Percentiles rank a stretch among this genome's conserved stretches.
Evolutionary conservation across 176 grass and related monocot species (phyloP).

Genomic region (Leersia perrieri): DNA sequence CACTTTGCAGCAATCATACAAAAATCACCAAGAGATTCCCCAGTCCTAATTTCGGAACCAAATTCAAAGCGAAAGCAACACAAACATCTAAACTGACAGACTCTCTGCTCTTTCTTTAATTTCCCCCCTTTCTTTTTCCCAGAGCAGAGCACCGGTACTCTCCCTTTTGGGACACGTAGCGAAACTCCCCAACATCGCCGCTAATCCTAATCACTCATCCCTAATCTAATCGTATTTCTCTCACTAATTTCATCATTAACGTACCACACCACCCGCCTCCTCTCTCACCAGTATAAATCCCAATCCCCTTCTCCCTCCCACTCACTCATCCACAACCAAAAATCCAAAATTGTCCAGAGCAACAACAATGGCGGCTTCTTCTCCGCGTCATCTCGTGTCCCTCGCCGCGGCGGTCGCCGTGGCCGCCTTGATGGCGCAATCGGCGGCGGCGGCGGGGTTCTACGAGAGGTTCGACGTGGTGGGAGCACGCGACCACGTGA

Average conservation of each 20-base stretch:
- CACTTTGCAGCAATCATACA: background rate
- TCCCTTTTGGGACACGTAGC: background rate
- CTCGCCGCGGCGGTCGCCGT: background rate
- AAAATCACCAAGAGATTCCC: background rate
- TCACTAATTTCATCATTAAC: too few relatives aligned
- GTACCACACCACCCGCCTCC: too few relatives aligned
- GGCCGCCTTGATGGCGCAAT: background rate
- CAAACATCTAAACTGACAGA: background rate
- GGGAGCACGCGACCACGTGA: slow-evolving; percentile 24
- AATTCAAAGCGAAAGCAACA: background rate
- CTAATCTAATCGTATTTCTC: too few relatives aligned
- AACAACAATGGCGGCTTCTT: too few relatives aligned
- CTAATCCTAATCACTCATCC: too few relatives aligned
- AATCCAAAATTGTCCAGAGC: too few relatives aligned
- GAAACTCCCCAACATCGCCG: background rate
- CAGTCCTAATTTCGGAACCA: background rate
- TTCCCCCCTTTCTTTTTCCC: background rate
- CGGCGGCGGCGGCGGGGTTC: slow-evolving; percentile 15
- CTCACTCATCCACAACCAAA: background rate
- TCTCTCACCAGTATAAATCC: background rate
- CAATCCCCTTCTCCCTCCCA: background rate
- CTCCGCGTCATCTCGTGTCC: background rate
- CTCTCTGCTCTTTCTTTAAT: background rate
- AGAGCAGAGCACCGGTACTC: background rate
- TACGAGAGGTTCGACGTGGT: slow-evolving; percentile 26